Evolutionary conservation across 2,329 filamentous ascomycete genomes (phyloP), one percentile per base, ranked within the genome.

Genomic region (Neobulgaria alba): DNA sequence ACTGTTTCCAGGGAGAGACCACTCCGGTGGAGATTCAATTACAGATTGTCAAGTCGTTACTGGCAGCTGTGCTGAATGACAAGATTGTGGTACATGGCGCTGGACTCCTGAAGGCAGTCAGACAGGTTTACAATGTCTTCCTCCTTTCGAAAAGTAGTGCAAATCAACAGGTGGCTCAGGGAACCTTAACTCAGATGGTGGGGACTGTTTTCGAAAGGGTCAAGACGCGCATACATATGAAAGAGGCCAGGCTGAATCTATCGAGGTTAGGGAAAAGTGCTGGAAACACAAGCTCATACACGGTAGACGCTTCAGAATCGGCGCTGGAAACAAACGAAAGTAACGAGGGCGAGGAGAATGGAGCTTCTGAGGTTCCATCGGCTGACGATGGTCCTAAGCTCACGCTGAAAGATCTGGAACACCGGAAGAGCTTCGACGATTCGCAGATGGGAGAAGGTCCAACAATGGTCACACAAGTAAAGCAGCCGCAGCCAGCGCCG

Each of bases 41-140:
- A 55, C 92, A 98, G 65, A 98, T 98, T 54, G 87, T 98, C 61
- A 96, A 98, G 67, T 96, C 92, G 2, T 71, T 98, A 45, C 70
- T 98, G 45, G 89, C 92, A 10, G 93, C 93, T 10, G 92, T 98
- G 10, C 69, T 98, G 50, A 96, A 96, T 60, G 92, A 98, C 68
- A 98, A 96, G 67, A 95, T 96, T 50, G 88, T 98, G 32, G 93
- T 98, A 2, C 92, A 98, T 61, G 92, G 92, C 44, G 90, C 92
- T 29, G 93, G 92, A 49, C 73, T 98, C 47, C 72, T 98, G 50
- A 98, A 98, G 68, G 90, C 92, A 40, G 88, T 98, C 50, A 84
- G 92, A 53, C 87, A 96, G 63, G 94, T 95, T 43, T 98, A 98
- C 71, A 98, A 98, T 67, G 93, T 98, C 54, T 98, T 98, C 63